phyloP scores from a whole-genome alignment of 345 rosid species.

The thale cress (Arabidopsis thaliana) region TAIR10.1 NC_003070.9:29047001-29047500 shows the following conservation, averaged over 20 bases:
- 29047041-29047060: constrained; percentile 50
- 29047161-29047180: constrained; percentile 40
- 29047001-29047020: constrained; percentile 42
- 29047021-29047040: constrained; percentile 44
- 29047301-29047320: constrained; percentile 83
- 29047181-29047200: constrained; percentile 46
- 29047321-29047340: constrained; percentile 65
- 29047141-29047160: constrained; percentile 47
- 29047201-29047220: constrained; percentile 46
- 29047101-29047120: constrained; percentile 83
- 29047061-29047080: constrained; percentile 47
- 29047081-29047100: constrained; percentile 52
- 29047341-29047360: constrained; percentile 69
- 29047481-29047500: constrained; percentile 46
- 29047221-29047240: constrained; percentile 47
- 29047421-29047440: constrained; percentile 50
- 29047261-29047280: constrained; percentile 50
- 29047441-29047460: constrained; percentile 54
- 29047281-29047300: constrained; percentile 53
- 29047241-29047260: constrained; percentile 47
- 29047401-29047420: constrained; percentile 49
- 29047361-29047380: constrained; percentile 48
- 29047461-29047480: constrained; percentile 51
- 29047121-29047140: constrained; percentile 53
- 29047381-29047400: constrained; percentile 47